Base-by-base conservation (phyloP, 2,329 filamentous ascomycete genomes). In the Daldinia sp. region DNA sequence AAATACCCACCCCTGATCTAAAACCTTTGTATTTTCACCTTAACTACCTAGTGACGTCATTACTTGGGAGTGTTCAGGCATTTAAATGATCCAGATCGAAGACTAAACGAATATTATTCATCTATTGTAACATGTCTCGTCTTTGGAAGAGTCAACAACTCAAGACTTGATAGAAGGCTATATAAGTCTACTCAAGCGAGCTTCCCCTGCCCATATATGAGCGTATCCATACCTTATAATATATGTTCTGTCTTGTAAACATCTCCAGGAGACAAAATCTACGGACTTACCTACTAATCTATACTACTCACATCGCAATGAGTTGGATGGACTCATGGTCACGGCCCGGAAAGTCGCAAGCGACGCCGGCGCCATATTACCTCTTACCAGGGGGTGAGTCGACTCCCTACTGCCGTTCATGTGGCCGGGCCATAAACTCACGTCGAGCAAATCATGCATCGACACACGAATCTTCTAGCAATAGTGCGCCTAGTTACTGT, bases 391-490 rank as follows among this genome's bases (percentile, higher is more conserved):
- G 78, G 2, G 79, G 79, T 41, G 82, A 84, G 48, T 72, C 77
- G 23, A 82, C 81, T 0, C 80, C 82, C 0, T 87, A 87, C 71
- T 87, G 85, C 67, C 81, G 82, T 63, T 81, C 82, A 10, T 88
- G 85, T 66, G 85, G 86, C 0, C 78, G 85, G 37, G 79, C 85
- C 2, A 86, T 87, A 35, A 80, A 81, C 66, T 72, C 70, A 5
- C 71, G 75, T 25, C 74, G 71, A 45, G 68, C 74, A 39, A 73
- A 69, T 15, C 69, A 73, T 1, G 69, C 73, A 11, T 3, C 70
- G 4, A 76, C 70, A 30, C 68, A 54, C 17, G 32, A 43, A n/a
- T n/a, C n/a, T 30, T 37, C 48, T 5, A 32, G 11, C 7, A 34
- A 17, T 5, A 34, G 21, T 67, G 73, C n/a, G 3, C 29, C 50